Percentiles rank a stretch among this genome's conserved stretches.
Evolutionary conservation across 805 yeast species (phyloP).

Genomic region (Hyphopichia homilentoma): DNA sequence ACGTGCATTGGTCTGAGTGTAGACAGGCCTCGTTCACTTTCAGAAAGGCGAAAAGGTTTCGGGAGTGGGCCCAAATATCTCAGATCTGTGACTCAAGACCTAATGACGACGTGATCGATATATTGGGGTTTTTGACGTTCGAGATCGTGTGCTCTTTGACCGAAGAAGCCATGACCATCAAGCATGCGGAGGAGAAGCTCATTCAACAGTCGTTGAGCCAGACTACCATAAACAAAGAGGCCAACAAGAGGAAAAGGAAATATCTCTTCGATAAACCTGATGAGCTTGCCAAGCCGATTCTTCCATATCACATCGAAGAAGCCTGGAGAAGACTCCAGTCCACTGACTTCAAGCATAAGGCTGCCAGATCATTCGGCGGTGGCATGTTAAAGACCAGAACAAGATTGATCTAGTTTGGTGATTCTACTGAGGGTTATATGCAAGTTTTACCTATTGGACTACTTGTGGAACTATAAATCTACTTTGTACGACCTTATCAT

Average conservation of each 20-base stretch:
- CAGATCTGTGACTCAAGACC: slow-evolving; percentile 86
- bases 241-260: slow-evolving; percentile 39
- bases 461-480: slow-evolving; percentile 1
- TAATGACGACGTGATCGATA: slow-evolving; percentile 94
- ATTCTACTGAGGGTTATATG: too few relatives aligned
- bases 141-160: slow-evolving; percentile 95
- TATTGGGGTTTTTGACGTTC: slow-evolving; percentile 89
- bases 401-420: slow-evolving; percentile 37
- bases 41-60: slow-evolving; percentile 86
- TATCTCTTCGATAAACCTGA: slow-evolving; percentile 86
- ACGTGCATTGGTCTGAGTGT: slow-evolving; percentile 98
- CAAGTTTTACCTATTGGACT: too few relatives aligned
- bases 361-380: slow-evolving; percentile 69
- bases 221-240: slow-evolving; percentile 16
- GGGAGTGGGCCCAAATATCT: slow-evolving; percentile 93
- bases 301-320: slow-evolving; percentile 78
- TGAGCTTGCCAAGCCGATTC: slow-evolving; percentile 71
- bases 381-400: slow-evolving; percentile 55
- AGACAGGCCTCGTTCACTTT: slow-evolving; percentile 96
- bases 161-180: slow-evolving; percentile 82
- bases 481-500: too few relatives aligned
- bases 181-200: slow-evolving; percentile 59
- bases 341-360: slow-evolving; percentile 51
- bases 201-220: slow-evolving; percentile 34
- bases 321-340: slow-evolving; percentile 83